Evolutionary conservation across 2,329 filamentous ascomycete species (phyloP), one percentile per base, ranked within the genome.

Genomic region (Intubia oerlemansii): DNA sequence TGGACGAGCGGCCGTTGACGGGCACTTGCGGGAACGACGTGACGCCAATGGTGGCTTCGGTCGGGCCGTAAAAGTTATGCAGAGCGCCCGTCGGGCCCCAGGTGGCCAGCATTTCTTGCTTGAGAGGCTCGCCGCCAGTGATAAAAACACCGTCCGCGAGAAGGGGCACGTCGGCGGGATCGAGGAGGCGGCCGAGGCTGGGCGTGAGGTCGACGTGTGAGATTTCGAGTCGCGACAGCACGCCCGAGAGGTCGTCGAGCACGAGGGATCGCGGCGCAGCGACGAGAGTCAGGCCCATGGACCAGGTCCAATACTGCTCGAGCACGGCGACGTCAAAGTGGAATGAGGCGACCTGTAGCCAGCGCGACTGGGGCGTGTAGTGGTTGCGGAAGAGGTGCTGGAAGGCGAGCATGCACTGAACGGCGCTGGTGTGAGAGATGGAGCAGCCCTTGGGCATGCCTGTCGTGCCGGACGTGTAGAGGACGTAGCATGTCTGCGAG

Each of bases 231-330:
- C 56, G 58, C 12, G 64, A 65, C 33, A 93, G 85, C 0, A 73
- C 69, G 2, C 62, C 64, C 2, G 75, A 60, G 11, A 93, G 56
- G 40, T 93, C 80, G 40, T 88, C 79, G 19, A 93, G 71, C 2
- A 93, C 73, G 2, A 92, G 44, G 44, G 93, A 82, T 38, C 79
- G 66, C 1, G 80, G 77, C 6, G 79, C 82, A 3, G 78, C 72
- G 2, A 85, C 75, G 1, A 93, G 63, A 4, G 76, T 73, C 16
- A 93, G 82, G 2, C 82, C 82, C 1, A 88, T 77, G 17, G 75
- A 81, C 84, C 84, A 93, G 33, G 74, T 88, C 81, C 81, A 93
- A 46, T 85, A 93, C 42, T 92, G 84, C 44, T 93, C 84, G 1
- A 93, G 59, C 0, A 93, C 77, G 2, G 79, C 88, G 4, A 93